Conservation (phyloP, 768 basidiomycete genomes). For the Pisolithus microcarpus region DNA sequence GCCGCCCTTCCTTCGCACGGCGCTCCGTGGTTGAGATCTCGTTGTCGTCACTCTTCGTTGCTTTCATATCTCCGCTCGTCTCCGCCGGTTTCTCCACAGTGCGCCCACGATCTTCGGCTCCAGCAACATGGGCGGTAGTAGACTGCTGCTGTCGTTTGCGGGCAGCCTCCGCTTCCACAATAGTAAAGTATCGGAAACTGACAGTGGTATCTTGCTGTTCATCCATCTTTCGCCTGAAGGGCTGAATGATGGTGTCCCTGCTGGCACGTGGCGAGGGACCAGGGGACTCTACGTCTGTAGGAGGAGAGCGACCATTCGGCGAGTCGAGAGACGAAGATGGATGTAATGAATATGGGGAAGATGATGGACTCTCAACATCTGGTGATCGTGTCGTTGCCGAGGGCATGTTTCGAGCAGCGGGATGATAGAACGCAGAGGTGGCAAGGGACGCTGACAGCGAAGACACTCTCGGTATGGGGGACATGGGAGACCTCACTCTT, state of each 20-base stretch:
- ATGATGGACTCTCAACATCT: conserved; percentile 15
- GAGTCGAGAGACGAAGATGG: conserved; percentile 26
- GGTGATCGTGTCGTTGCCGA: conserved; percentile 11
- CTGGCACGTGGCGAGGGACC: conserved; percentile 17
- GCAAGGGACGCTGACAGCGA: conserved; percentile 67
- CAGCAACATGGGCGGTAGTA: conserved; percentile 1
- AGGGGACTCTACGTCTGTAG: conserved; percentile 17
- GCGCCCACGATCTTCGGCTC: conserved; percentile 8
- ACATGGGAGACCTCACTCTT: conserved; percentile 31
- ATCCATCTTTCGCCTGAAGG: conserved; percentile 43
- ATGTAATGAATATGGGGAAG: conserved; percentile 31
- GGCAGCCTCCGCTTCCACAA: conserved; percentile 35
- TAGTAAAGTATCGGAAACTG: conserved; percentile 42
- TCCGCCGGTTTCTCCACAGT: conserved; percentile 4
- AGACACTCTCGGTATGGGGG: conserved; percentile 41
- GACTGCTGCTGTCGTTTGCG: conserved; percentile 17
- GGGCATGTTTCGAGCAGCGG: conserved; percentile 27
- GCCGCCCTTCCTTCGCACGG: conserved; percentile 7
- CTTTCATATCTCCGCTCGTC: conserved; percentile 8
- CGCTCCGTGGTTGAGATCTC: conserved; percentile 6
- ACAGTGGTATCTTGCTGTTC: conserved; percentile 38
- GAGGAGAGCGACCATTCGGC: conserved; percentile 12
- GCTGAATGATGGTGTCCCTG: conserved; percentile 24
- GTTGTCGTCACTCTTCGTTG: conserved; percentile 5
- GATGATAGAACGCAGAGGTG: conserved; percentile 50